Percentiles rank a stretch among this genome's conserved stretches.
Evolutionary conservation across 2,329 filamentous ascomycete genomes (phyloP).

Genomic region (Dendrostoma leiphaemia): DNA sequence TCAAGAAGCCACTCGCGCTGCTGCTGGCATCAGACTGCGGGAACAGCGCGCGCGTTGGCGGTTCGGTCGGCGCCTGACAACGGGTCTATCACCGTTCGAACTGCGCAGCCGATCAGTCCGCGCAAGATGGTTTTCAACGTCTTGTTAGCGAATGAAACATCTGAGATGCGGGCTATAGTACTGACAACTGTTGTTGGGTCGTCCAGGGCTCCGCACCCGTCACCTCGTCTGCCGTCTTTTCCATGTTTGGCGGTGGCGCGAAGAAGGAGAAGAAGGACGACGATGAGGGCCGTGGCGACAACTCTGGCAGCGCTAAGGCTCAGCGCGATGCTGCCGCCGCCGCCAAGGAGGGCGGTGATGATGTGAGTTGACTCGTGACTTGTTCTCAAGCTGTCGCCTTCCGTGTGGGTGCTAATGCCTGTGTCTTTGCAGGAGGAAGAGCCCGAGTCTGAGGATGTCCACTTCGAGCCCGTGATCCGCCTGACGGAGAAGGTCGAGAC

Average conservation of each 20-base stretch:
- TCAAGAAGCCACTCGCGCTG: too few species aligned
- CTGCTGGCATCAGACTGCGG: too few species aligned
- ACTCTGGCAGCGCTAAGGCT: conserved; percentile 84
- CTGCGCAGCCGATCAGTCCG: background rate
- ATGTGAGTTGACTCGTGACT: conserved; percentile 40
- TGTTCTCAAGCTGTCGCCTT: background rate
- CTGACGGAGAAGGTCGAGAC: conserved; percentile 95
- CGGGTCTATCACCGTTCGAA: background rate
- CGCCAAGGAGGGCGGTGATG: conserved; percentile 52
- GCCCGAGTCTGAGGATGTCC: conserved; percentile 86
- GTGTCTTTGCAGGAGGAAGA: conserved; percentile 60
- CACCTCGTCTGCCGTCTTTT: conserved; percentile 74
- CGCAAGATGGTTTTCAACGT: background rate
- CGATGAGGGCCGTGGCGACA: conserved; percentile 78
- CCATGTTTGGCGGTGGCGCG: conserved; percentile 96
- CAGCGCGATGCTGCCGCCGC: conserved; percentile 63
- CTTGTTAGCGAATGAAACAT: too few species aligned
- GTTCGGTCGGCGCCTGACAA: background rate
- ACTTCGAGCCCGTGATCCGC: conserved; percentile 96
- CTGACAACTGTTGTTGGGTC: background rate
- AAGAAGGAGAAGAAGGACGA: conserved; percentile 96
- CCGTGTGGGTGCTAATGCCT: conserved; percentile 7
- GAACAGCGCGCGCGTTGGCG: background rate
- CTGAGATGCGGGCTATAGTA: background rate
- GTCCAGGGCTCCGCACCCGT: conserved; percentile 32